phyloP scores from a whole-genome alignment of 805 yeast species.

The Diddensiella caesifluorescens region DNA sequence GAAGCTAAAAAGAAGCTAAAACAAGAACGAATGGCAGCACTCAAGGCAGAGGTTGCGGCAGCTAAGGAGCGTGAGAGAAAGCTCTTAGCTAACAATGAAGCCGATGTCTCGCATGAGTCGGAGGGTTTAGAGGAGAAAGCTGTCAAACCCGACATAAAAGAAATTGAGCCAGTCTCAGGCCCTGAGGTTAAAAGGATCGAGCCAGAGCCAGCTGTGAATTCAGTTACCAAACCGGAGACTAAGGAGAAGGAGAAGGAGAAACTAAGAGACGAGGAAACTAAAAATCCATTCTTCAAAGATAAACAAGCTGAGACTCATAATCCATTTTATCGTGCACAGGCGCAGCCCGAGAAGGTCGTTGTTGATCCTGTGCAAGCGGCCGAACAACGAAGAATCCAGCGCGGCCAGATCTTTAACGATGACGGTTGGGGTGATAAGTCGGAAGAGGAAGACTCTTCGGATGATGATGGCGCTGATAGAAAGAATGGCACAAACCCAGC shows the following conservation, averaged over 20 bases:
- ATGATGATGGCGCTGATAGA: slow-evolving; percentile 27
- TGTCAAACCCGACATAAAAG: neutral
- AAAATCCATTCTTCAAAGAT: slow-evolving; percentile 23
- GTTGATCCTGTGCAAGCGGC: slow-evolving; percentile 26
- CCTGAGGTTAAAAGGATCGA: neutral
- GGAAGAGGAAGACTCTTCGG: slow-evolving; percentile 28
- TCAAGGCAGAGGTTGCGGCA: slow-evolving; percentile 23
- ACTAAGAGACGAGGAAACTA: slow-evolving; percentile 8
- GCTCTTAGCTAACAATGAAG: slow-evolving; percentile 8
- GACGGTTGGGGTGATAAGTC: slow-evolving; percentile 32
- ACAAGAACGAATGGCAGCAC: slow-evolving; percentile 29
- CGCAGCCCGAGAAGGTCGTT: slow-evolving; percentile 17
- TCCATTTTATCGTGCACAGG: slow-evolving; percentile 11
- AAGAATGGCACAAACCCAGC: slow-evolving; percentile 36
- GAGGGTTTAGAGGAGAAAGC: neutral
- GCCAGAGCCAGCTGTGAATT: slow-evolving; percentile 2
- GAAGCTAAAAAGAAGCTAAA: slow-evolving; percentile 15
- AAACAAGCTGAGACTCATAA: slow-evolving; percentile 13
- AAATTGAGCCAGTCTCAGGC: too few relatives aligned
- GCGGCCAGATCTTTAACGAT: slow-evolving; percentile 31
- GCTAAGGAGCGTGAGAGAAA: slow-evolving; percentile 27
- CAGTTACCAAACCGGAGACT: slow-evolving; percentile 12
- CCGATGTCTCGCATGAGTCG: slow-evolving; percentile 1
- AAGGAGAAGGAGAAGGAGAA: slow-evolving; percentile 10
- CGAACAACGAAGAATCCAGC: slow-evolving; percentile 31